Conservation (phyloP, 805 yeast genomes). For the Candida verbasci region DNA sequence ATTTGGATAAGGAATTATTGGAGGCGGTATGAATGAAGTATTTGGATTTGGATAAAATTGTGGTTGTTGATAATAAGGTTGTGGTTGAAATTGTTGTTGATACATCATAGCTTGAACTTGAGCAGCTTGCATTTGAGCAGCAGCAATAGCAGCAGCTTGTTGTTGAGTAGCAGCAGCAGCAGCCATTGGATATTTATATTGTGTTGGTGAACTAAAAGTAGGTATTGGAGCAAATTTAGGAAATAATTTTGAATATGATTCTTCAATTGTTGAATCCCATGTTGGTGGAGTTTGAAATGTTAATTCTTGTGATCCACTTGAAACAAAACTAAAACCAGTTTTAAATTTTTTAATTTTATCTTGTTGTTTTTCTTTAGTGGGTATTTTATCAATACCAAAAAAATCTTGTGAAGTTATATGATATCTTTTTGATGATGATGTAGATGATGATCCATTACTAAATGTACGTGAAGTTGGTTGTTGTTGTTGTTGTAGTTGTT, state of each 20-base stretch:
- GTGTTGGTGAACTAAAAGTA: slow-evolving; percentile 12
- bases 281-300: slow-evolving; percentile 76
- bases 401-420: slow-evolving; percentile 39
- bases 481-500: slow-evolving; percentile 24
- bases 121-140: slow-evolving; percentile 22
- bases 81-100: slow-evolving; percentile 28
- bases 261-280: slow-evolving; percentile 61
- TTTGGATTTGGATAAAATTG: slow-evolving; percentile 1
- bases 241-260: slow-evolving; percentile 50
- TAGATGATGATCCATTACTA: slow-evolving; percentile 13
- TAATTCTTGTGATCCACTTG: slow-evolving; percentile 48
- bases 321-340: slow-evolving; percentile 49
- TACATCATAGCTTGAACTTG: slow-evolving; percentile 35
- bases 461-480: slow-evolving; percentile 33
- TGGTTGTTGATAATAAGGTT: slow-evolving; percentile 2
- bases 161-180: slow-evolving; percentile 27
- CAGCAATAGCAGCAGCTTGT: slow-evolving; percentile 15
- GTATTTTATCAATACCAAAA: slow-evolving; percentile 35
- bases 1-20: slow-evolving; percentile 1
- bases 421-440: slow-evolving; percentile 26
- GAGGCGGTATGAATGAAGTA: slow-evolving; percentile 1
- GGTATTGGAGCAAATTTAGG: slow-evolving; percentile 22
- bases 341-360: slow-evolving; percentile 34
- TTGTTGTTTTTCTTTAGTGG: slow-evolving; percentile 33
- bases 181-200: slow-evolving; percentile 21